A percentile compares a stretch with the other conserved stretches of the same genome.
Evolutionary conservation across 1,284 basidiomycete genomes (phyloP).

Genomic region (Pholiota adiposa): DNA sequence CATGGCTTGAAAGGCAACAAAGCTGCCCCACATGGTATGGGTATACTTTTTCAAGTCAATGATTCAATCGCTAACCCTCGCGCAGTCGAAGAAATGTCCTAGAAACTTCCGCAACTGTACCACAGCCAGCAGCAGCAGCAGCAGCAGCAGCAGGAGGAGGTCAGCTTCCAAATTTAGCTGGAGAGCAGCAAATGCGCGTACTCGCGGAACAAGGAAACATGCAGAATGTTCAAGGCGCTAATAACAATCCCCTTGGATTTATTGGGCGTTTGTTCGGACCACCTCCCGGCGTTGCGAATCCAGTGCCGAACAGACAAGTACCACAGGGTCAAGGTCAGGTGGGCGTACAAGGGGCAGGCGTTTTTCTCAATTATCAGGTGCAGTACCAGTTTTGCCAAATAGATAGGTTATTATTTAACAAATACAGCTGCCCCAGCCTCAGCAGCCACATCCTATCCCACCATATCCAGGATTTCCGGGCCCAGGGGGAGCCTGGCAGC

Average conservation of each 20-base stretch:
- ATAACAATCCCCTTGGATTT: constrained; percentile 43
- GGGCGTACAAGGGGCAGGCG: constrained; percentile 29
- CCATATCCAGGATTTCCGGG: constrained; percentile 62
- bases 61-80: constrained; percentile 16
- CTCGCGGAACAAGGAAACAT: constrained; percentile 26
- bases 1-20: constrained; percentile 97
- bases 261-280: constrained; percentile 54
- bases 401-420: constrained; percentile 27
- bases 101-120: constrained; percentile 47
- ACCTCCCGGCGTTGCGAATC: constrained; percentile 26
- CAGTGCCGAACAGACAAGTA: constrained; percentile 18
- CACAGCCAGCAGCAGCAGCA: constrained; percentile 30
- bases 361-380: constrained; percentile 62
- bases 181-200: constrained; percentile 26
- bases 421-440: constrained; percentile 29
- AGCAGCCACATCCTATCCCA: constrained; percentile 38
- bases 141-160: constrained; percentile 24
- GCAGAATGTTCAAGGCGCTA: constrained; percentile 29
- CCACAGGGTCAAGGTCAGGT: constrained; percentile 27
- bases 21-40: constrained; percentile 95
- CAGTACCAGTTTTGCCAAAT: constrained; percentile 47
- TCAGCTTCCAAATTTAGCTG: constrained; percentile 20
- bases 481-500: constrained; percentile 65
- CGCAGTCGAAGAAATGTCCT: constrained; percentile 85
- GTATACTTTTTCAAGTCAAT: constrained; percentile 12